Evolutionary conservation across 768 basidiomycete genomes (phyloP).

Genomic region (Mycena crocata): DNA sequence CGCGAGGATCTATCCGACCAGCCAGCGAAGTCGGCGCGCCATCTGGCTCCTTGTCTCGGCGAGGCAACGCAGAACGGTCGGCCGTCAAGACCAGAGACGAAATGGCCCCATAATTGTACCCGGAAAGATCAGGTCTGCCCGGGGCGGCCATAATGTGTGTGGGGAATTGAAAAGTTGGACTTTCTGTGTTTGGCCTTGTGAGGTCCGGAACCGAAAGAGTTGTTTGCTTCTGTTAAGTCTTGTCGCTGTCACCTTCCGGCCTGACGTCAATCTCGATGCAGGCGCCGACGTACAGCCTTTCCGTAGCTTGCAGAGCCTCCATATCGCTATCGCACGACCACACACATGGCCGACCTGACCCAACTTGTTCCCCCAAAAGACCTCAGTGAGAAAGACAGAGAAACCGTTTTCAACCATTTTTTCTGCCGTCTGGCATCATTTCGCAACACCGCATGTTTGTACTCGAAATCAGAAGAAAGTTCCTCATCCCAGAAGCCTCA

Average conservation of each 20-base stretch:
- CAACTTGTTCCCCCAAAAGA: conserved; percentile 51
- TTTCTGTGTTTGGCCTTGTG: conserved; percentile 1
- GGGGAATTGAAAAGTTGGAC: conserved; percentile 19
- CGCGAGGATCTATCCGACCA: conserved; percentile 87
- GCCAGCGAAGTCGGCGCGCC: conserved; percentile 94
- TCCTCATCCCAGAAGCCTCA: conserved; percentile 34
- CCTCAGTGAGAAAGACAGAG: conserved; percentile 48
- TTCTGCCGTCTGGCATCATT: conserved; percentile 57
- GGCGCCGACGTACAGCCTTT: no score
- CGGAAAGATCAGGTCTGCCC: conserved; percentile 31
- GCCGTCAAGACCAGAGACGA: conserved; percentile 96
- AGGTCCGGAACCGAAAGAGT: not conserved
- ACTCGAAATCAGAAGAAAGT: conserved; percentile 50
- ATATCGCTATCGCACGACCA: no score
- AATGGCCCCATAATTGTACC: conserved; percentile 95
- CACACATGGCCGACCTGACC: conserved; percentile 25
- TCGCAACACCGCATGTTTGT: conserved; percentile 56
- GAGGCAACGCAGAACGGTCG: conserved; percentile 80
- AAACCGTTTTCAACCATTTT: conserved; percentile 55
- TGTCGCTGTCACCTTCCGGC: not conserved
- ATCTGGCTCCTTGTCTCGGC: conserved; percentile 96
- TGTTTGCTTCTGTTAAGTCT: not conserved
- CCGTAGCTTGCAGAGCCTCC: no score
- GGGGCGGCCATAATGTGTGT: conserved; percentile 24
- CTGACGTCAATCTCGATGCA: no score